Conservation (phyloP, 495 filamentous ascomycete species). For the Penicillium nucicola region DNA sequence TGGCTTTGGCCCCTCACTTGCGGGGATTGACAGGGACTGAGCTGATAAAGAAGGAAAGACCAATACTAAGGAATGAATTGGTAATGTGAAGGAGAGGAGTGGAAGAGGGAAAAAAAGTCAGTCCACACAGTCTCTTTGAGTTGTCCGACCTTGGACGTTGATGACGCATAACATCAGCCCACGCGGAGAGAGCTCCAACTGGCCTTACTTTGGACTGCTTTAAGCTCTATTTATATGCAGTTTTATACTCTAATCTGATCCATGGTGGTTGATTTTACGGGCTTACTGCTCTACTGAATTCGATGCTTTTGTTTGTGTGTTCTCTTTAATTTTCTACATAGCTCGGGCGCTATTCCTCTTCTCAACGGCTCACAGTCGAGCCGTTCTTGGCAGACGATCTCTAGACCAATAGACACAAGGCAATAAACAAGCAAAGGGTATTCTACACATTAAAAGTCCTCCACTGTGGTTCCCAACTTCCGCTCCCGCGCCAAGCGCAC, state of each 20-base stretch:
- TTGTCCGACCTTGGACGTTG: not conserved
- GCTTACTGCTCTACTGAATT: no score
- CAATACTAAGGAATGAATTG: not conserved
- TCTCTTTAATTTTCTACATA: no score
- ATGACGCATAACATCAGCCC: conserved; percentile 5
- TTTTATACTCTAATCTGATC: no score
- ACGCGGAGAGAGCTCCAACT: not conserved
- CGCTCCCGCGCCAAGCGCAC: conserved; percentile 69
- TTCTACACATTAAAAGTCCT: conserved; percentile 42
- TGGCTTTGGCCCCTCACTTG: conserved; percentile 8
- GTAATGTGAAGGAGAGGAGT: conserved; percentile 2
- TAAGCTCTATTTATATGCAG: no score
- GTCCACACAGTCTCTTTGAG: not conserved
- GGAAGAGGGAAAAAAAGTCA: not conserved
- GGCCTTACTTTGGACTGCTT: no score
- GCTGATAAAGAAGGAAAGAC: not conserved
- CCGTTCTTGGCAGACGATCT: not conserved
- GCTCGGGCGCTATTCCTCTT: no score
- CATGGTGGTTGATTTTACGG: no score
- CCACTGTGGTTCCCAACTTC: conserved; percentile 68
- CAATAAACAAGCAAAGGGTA: conserved; percentile 9
- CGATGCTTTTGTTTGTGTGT: no score
- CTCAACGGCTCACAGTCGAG: no score
- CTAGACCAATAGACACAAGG: not conserved
- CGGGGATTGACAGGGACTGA: not conserved